Evolutionary conservation across 495 filamentous ascomycete genomes (phyloP), one percentile per base, ranked within the genome.

Genomic region (Lasiosphaeria hispida): DNA sequence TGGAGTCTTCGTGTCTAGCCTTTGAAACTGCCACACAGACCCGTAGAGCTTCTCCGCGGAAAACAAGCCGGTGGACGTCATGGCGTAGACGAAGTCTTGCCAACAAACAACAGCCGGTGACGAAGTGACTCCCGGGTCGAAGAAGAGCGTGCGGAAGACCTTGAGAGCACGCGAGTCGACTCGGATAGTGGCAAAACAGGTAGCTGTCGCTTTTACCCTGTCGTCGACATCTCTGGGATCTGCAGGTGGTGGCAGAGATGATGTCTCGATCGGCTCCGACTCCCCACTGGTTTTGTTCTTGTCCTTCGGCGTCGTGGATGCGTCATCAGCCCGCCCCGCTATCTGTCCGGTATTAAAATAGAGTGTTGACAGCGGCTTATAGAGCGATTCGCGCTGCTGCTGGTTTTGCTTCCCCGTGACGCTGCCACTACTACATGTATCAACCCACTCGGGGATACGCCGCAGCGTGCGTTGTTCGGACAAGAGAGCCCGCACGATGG

Each of bases 41-140:
- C 81, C 80, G 53, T 80, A 77, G 7, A 83, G 65, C 63, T 84
- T 83, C 65, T 75, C 65, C 0, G 71, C 67, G 3, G 48, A 19
- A 48, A 84, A 83, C 30, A 43, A 30, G 1, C 79, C 78, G 5
- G 71, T 68, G 3, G 70, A 60, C 7, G 60, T 50, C 78, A 86
- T 77, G 7, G 81, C 80, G 51, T 79, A 68, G 17, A 85, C 59
- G 50, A 85, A 80, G 52, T 83, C 80, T 23, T 55, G 66, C 83
- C 81, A 86, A 0, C 72, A 39, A 7, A 84, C 40, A 42, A 82
- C 78, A 8, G 71, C 73, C 0, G 63, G 60, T 10, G 41, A 52
- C 1, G 63, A 57, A 3, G 58, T 58, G 3, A 59, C 48, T 1
- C 40, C 38, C 1, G 66, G 55, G n/a, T 64, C 55, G 49, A 62